A percentile compares a stretch with the other conserved stretches of the same genome.
These are phyloP conservation scores for Silene uniflora DNA, from an alignment of 148 eudicot species.

Conservation along the genomic window DNA sequence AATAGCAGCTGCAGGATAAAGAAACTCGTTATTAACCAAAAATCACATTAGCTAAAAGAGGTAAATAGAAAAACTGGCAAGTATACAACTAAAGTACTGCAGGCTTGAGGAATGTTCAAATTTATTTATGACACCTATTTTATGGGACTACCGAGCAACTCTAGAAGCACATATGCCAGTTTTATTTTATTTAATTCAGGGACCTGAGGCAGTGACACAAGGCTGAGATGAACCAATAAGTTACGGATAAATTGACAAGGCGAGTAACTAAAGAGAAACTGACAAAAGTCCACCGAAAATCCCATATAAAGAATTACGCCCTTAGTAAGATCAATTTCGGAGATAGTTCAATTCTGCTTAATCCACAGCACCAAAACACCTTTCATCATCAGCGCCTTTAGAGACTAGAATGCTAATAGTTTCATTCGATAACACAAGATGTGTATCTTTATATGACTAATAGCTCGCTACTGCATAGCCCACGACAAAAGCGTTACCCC, in stretches of 20 bases:
- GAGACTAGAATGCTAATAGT: too few species aligned
- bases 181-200: too few species aligned
- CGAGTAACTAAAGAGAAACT: background rate
- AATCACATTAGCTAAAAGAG: background rate
- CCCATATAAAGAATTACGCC: background rate
- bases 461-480: too few species aligned
- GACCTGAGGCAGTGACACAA: background rate
- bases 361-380: too few species aligned
- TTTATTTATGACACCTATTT: background rate
- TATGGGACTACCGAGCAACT: background rate
- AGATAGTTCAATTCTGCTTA: too few species aligned
- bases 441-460: background rate
- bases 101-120: background rate
- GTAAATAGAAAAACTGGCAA: background rate
- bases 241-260: background rate
- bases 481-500: too few species aligned
- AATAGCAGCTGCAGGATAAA: conserved; percentile 68
- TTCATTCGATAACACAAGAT: background rate
- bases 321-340: too few species aligned
- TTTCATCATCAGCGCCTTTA: too few species aligned
- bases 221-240: conserved; percentile 1
- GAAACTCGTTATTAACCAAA: conserved; percentile 13
- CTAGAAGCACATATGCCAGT: background rate
- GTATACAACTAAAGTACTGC: background rate
- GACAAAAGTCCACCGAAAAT: background rate